A percentile compares a stretch with the other conserved stretches of the same genome.
phyloP scores from a whole-genome alignment of 371 early-diverging fungal genomes.

The Actinomortierella ambigua region DNA sequence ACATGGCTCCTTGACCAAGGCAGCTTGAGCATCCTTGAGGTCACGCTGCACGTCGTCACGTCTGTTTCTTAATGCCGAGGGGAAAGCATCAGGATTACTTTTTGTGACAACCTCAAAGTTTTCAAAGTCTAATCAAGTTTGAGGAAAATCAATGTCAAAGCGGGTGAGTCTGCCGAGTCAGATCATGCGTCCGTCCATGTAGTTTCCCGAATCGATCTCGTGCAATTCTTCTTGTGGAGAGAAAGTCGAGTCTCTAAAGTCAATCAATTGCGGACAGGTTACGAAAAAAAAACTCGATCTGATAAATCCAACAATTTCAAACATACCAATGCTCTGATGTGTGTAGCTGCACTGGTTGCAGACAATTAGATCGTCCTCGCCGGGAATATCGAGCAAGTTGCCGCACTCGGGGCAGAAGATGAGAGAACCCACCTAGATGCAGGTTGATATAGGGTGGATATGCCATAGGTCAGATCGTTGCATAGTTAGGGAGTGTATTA shows the following conservation, averaged over 20 bases:
- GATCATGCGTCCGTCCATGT: constrained; percentile 1
- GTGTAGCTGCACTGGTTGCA: constrained; percentile 82
- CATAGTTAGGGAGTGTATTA: too few relatives aligned
- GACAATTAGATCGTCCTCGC: constrained; percentile 72
- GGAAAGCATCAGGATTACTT: constrained; percentile 77
- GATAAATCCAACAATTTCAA: too few relatives aligned
- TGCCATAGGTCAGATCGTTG: too few relatives aligned
- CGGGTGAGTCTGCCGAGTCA: not conserved
- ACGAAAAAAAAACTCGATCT: not conserved
- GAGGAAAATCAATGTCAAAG: not conserved
- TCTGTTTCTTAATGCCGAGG: constrained; percentile 76
- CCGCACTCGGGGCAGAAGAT: constrained; percentile 91
- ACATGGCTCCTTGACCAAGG: constrained; percentile 95
- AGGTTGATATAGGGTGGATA: constrained; percentile 11
- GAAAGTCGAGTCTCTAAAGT: not conserved
- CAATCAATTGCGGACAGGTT: not conserved
- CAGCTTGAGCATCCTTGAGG: constrained; percentile 63
- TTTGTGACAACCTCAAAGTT: constrained; percentile 80
- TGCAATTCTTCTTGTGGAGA: not conserved
- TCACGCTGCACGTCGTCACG: constrained; percentile 70
- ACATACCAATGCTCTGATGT: constrained; percentile 66
- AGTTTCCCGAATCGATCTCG: constrained; percentile 4
- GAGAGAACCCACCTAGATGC: constrained; percentile 59
- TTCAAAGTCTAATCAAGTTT: constrained; percentile 66
- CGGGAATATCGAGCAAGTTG: constrained; percentile 84